Conservation (phyloP, 352 stramenopile species). For the Blastocystis sp. region DNA sequence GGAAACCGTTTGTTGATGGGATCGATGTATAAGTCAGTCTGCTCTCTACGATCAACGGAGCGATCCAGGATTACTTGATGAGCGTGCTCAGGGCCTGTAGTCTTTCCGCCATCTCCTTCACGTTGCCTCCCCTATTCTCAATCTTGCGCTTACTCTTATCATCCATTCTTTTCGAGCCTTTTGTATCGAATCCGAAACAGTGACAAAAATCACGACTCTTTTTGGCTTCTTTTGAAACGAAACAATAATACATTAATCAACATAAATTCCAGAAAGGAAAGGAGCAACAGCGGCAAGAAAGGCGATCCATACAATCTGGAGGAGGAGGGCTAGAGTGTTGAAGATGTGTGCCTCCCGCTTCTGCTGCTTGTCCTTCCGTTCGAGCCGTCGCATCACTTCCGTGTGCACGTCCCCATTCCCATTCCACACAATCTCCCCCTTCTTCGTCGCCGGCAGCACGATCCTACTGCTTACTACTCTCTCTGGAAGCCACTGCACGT, state of each 20-base stretch:
- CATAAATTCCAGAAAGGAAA: conserved; percentile 25
- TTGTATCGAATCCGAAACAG: conserved; percentile 30
- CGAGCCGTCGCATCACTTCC: not conserved
- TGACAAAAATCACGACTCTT: not conserved
- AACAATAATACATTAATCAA: not conserved
- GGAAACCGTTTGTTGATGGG: conserved; percentile 34
- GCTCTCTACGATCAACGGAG: conserved; percentile 1
- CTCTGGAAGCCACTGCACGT: not conserved
- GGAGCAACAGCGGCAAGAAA: not conserved
- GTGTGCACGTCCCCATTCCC: not conserved
- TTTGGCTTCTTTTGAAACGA: not conserved
- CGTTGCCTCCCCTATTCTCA: conserved; percentile 8
- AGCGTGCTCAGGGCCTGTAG: not conserved
- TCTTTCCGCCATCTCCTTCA: conserved; percentile 19
- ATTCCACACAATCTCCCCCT: conserved; percentile 21
- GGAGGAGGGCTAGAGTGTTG: conserved; percentile 6
- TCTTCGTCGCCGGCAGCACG: conserved; percentile 10
- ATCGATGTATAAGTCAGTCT: conserved; percentile 23
- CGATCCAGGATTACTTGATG: not conserved
- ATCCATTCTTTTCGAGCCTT: conserved; percentile 26
- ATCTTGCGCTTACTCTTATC: conserved; percentile 42
- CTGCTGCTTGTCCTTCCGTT: not conserved
- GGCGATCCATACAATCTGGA: conserved; percentile 21
- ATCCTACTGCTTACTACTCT: not conserved
- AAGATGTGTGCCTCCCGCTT: not conserved